These are phyloP conservation scores for Juglanconis juglandina DNA, from an alignment of 2,329 filamentous ascomycete genomes.

Conservation along the genomic window DNA sequence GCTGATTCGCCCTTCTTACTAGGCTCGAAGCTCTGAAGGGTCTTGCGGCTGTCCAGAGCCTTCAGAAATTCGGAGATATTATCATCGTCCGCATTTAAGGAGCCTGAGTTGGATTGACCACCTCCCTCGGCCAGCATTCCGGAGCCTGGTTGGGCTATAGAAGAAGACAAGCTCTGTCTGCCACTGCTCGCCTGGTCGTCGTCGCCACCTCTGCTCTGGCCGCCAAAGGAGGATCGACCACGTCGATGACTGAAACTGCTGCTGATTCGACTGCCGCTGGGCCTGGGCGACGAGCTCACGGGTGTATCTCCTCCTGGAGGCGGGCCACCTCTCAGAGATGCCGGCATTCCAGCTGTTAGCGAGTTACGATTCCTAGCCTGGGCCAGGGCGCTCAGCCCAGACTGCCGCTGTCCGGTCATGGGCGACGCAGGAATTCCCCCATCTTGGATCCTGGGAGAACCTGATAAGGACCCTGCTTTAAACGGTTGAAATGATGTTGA, in stretches of 20 bases:
- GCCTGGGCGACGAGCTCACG: constrained; percentile 72
- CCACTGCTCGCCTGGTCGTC: constrained; percentile 78
- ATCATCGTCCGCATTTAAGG: constrained; percentile 74
- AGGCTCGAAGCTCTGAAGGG: constrained; percentile 73
- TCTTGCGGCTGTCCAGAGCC: constrained; percentile 81
- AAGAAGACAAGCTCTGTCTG: constrained; percentile 71
- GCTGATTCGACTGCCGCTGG: constrained; percentile 79
- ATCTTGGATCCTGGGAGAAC: constrained; percentile 63
- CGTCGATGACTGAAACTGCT: constrained; percentile 91
- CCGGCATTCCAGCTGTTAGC: constrained; percentile 70
- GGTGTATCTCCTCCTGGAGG: constrained; percentile 62
- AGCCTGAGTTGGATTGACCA: constrained; percentile 63
- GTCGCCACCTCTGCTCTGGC: constrained; percentile 62
- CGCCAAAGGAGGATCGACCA: constrained; percentile 72
- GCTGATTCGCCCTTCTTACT: constrained; percentile 65
- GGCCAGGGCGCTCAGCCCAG: constrained; percentile 46
- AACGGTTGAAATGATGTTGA: constrained; percentile 94
- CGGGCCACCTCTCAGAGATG: constrained; percentile 66
- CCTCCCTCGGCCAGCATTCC: constrained; percentile 71
- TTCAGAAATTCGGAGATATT: constrained; percentile 93
- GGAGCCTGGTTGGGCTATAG: constrained; percentile 69
- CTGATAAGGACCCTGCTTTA: constrained; percentile 92
- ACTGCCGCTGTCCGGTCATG: constrained; percentile 47
- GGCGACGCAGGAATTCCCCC: constrained; percentile 54
- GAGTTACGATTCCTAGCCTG: constrained; percentile 69